phyloP scores from a whole-genome alignment of 345 rosid genomes.

The Eucalyptus grandis region DNA sequence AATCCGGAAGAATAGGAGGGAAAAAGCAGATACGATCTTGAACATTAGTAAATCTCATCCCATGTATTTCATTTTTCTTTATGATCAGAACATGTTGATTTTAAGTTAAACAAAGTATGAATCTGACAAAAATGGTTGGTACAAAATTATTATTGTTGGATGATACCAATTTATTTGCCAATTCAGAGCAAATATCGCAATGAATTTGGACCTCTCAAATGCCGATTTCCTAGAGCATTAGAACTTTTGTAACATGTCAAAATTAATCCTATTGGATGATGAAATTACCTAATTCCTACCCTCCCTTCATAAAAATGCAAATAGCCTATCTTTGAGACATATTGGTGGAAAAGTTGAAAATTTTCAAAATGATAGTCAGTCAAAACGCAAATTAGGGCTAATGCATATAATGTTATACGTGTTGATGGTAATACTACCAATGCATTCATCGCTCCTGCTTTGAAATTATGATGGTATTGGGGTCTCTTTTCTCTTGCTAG shows the following conservation, averaged over 20 bases:
- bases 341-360: background rate
- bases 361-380: background rate
- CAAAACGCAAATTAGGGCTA: background rate
- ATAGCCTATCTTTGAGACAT: background rate
- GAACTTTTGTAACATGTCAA: background rate
- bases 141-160: background rate
- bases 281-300: background rate
- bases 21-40: background rate
- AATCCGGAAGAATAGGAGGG: background rate
- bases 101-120: background rate
- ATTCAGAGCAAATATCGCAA: background rate
- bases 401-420: background rate
- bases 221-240: background rate
- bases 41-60: background rate
- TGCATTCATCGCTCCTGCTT: conserved; percentile 50
- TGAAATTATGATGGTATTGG: conserved; percentile 23
- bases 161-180: background rate
- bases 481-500: conserved; percentile 36
- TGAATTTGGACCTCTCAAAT: background rate
- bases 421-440: conserved; percentile 1
- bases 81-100: background rate
- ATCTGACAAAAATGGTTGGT: background rate
- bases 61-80: background rate
- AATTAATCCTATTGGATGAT: background rate
- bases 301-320: background rate